A percentile compares a stretch with the other conserved stretches of the same genome.
Evolutionary conservation across 305 asterid genomes (phyloP).

Genomic region (Stenogyne calaminthoides): DNA sequence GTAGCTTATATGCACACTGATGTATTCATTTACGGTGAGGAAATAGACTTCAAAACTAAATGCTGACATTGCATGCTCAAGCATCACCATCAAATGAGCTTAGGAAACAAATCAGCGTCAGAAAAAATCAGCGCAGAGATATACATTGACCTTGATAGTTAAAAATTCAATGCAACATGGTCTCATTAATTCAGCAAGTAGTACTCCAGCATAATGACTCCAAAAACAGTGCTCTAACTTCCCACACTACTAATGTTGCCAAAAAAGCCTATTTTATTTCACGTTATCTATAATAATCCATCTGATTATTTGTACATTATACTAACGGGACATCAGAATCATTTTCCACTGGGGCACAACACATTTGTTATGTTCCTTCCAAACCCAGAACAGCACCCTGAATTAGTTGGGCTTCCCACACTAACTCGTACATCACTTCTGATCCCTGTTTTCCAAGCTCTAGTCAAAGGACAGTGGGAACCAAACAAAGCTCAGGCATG

Average conservation of each 20-base stretch:
- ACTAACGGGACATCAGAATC: background rate
- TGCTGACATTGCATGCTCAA: background rate
- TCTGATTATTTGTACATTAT: background rate
- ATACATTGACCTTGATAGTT: background rate
- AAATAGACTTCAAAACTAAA: background rate
- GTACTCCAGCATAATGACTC: background rate
- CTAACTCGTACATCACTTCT: background rate
- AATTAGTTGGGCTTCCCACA: background rate
- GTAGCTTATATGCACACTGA: background rate
- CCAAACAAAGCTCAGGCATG: background rate
- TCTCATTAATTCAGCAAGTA: background rate
- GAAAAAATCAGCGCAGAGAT: background rate
- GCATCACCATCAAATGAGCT: background rate
- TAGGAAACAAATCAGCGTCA: background rate
- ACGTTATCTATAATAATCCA: background rate
- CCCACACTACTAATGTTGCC: background rate
- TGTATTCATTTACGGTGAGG: background rate
- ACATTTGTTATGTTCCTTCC: background rate
- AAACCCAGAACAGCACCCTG: background rate
- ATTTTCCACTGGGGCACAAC: background rate
- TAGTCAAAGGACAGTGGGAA: background rate
- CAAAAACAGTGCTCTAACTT: background rate
- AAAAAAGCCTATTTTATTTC: background rate
- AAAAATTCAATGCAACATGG: background rate
- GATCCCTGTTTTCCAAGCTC: background rate